Evolutionary conservation across 805 yeast species (phyloP), one percentile per base, ranked within the genome.

Genomic region (Zygoascus bituminiphila): DNA sequence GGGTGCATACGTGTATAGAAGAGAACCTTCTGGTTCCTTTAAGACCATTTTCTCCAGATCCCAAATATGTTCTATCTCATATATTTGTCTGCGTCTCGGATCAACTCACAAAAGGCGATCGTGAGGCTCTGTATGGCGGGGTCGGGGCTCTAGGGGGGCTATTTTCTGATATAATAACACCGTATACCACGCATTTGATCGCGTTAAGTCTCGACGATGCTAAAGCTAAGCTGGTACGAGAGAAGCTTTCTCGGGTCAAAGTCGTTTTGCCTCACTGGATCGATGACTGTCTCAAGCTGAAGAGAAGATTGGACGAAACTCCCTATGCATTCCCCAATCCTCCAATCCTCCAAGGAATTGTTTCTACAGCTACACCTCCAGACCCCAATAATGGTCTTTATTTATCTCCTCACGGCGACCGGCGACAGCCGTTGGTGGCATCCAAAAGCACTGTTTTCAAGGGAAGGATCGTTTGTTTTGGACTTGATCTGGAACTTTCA

Each of bases 251-350:
- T 21, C 51, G 49, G 21, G 54, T 64, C 33, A 58, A 56, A 44
- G 52, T 65, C n/a, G 93, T 89, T 2, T 69, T 75, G 2, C 94
- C 96, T 0, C 77, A 79, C 19, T 91, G 96, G 96, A 64, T 89
- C 12, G 81, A 81, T 45, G 84, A 77, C 50, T 82, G 89, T 59
- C 68, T 85, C 52, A 77, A 74, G 47, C 60, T 72, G 35, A 71
- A 79, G 23, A 62, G 70, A 42, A 71, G 65, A 45, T 62, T 83
- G 9, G 76, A 75, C 46, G 89, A 78, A 46, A 50, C 60, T 0
- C 74, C 75, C 1, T 85, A 82, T 59, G 55, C 74, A 15, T 62
- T 82, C n/a, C 70, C 73, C 36, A 63, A 62, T 37, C 63, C 68
- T 1, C 47, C 53, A 7, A 26, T 58, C 4, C 50, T 56, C 21